Base-by-base conservation (phyloP, 352 stramenopile species). In the Phytophthora pseudosyringae region DNA sequence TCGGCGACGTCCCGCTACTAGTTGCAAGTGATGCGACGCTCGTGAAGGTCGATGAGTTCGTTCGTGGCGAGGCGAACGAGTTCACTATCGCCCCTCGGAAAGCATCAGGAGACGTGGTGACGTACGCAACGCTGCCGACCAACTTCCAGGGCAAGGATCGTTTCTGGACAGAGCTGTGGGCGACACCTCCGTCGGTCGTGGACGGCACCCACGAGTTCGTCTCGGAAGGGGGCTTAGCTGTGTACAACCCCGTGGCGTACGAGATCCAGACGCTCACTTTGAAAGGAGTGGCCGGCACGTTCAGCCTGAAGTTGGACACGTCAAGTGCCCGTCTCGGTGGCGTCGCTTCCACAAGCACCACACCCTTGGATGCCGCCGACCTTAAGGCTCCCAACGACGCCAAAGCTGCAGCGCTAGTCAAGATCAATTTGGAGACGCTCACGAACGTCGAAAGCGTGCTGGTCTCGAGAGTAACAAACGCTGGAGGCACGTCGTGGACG, bases 141-240 rank as follows among this genome's bases (percentile, higher is more conserved):
- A 85, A 71, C 25, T 98, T 98, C 57, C 81, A 92, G 67, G 95
- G 95, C 4, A 75, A 82, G 12, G 97, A 99, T 71, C 39, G 93
- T 1, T 99, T 99, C 67, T 99, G 97, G 78, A 98, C 95, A 1
- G 97, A 99, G 66, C 66, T 99, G 11, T 98, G 94, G 91, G 84
- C 83, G 7, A 88, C 89, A 3, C 72, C 83, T 6, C 75, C 89
- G 4, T 80, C 78, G 12, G 69, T 97, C 3, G 50, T 97, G 16
- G 87, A 98, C 54, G 94, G 93, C 8, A 97, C 94, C 3, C 89
- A 98, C 61, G 56, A 58, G 3, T 98, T 97, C 73, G 89, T 97
- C 15, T 90, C 85, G 13, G 94, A 99, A 52, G 91, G 93, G 15
- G 96, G 94, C 10, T 71, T 97, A 2, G 92, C 96, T 3, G 76